These are phyloP conservation scores for Xerocomus brunneocitrinus DNA, from an alignment of 768 basidiomycete species.

Conservation along the genomic window DNA sequence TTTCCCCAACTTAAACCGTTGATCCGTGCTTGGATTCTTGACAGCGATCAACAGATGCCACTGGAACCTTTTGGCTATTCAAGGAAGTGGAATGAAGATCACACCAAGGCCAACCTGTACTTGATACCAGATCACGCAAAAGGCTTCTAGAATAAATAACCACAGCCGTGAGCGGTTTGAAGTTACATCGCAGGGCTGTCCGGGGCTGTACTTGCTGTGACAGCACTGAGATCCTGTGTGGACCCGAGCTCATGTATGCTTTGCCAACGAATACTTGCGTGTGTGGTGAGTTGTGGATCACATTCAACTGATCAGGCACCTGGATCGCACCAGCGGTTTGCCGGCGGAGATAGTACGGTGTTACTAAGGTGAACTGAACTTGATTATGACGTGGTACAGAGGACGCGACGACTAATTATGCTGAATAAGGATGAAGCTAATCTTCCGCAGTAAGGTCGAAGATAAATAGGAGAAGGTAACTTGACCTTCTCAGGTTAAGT, in stretches of 20 bases:
- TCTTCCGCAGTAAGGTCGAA: background rate
- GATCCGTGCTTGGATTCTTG: background rate
- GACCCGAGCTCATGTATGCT: background rate
- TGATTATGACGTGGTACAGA: background rate
- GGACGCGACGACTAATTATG: background rate
- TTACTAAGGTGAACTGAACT: background rate
- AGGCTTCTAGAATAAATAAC: background rate
- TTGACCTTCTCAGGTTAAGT: background rate
- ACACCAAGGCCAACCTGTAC: background rate
- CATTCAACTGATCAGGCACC: background rate
- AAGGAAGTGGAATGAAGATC: constrained; percentile 6
- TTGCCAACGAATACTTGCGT: background rate
- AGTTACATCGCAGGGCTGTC: constrained; percentile 14
- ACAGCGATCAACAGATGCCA: background rate
- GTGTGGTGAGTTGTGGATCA: background rate
- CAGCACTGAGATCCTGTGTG: constrained; percentile 10
- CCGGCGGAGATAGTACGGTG: background rate
- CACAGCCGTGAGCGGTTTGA: background rate
- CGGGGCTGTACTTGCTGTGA: constrained; percentile 17
- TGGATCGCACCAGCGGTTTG: background rate
- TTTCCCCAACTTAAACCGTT: background rate
- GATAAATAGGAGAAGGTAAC: background rate
- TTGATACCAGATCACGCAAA: background rate
- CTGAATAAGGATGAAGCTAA: background rate
- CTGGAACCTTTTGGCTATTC: background rate